Conservation (phyloP, 495 filamentous ascomycete genomes). For the Penicillium manginii region DNA sequence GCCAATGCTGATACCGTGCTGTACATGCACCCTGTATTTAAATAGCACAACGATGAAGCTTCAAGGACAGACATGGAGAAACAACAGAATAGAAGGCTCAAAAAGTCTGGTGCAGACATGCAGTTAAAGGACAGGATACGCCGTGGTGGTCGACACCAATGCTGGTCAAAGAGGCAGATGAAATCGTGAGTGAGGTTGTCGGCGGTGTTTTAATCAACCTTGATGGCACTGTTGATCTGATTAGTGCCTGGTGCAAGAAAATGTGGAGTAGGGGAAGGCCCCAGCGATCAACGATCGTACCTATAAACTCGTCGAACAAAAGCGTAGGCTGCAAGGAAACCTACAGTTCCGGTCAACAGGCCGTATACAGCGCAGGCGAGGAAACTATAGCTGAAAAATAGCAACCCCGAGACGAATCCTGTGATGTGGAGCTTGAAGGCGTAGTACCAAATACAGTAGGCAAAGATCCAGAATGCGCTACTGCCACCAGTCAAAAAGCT, state of each 20-base stretch:
- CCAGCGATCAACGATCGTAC: conserved; percentile 44
- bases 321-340: conserved; percentile 84
- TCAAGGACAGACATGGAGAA: not conserved
- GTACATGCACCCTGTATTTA: not conserved
- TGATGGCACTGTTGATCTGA: conserved; percentile 36
- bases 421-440: conserved; percentile 79
- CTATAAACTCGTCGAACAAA: conserved; percentile 91
- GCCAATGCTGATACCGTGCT: not conserved
- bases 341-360: conserved; percentile 82
- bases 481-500: conserved; percentile 83
- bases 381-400: conserved; percentile 86
- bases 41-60: not conserved
- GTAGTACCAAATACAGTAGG: conserved; percentile 89
- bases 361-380: conserved; percentile 86
- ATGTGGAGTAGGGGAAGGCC: not conserved
- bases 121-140: conserved; percentile 26
- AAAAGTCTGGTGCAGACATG: conserved; percentile 15
- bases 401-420: conserved; percentile 76
- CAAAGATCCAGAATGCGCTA: conserved; percentile 82
- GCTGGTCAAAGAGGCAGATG: conserved; percentile 24
- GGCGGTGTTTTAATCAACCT: conserved; percentile 38
- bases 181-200: conserved; percentile 14
- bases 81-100: not conserved
- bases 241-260: not conserved
- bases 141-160: conserved; percentile 32